A percentile compares a stretch with the other conserved stretches of the same genome.
phyloP scores from a whole-genome alignment of 495 filamentous ascomycete species.

The Penicillium coprophilum region DNA sequence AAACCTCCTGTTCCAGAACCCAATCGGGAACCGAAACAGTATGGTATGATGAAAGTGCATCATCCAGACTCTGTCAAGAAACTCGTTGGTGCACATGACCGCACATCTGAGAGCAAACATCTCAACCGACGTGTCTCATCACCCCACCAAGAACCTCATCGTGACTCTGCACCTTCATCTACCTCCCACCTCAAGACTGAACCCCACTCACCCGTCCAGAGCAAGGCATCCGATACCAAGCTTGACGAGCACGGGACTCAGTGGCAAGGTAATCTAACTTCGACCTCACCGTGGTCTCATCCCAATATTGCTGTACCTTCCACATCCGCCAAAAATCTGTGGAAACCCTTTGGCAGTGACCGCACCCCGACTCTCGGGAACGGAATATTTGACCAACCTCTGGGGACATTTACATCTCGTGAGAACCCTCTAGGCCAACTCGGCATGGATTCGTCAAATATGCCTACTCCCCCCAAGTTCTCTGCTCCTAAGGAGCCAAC shows the following conservation, averaged over 20 bases:
- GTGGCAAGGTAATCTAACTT: constrained; percentile 40
- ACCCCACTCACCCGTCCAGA: constrained; percentile 16
- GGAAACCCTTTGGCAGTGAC: constrained; percentile 71
- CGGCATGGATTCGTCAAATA: constrained; percentile 39
- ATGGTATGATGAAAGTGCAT: constrained; percentile 61
- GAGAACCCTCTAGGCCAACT: constrained; percentile 44
- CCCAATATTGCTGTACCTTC: constrained; percentile 35
- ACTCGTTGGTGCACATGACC: constrained; percentile 39
- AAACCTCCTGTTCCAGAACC: constrained; percentile 55
- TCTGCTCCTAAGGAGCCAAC: constrained; percentile 37
- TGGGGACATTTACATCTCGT: constrained; percentile 48
- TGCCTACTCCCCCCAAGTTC: constrained; percentile 37
- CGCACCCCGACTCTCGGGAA: constrained; percentile 70
- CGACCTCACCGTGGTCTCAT: constrained; percentile 41
- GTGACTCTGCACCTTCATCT: constrained; percentile 32
- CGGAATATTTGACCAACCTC: constrained; percentile 69
- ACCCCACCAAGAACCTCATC: constrained; percentile 35
- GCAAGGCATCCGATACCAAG: constrained; percentile 25
- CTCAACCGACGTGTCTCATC: constrained; percentile 35
- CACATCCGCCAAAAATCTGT: constrained; percentile 60
- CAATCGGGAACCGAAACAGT: constrained; percentile 54
- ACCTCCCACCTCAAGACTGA: constrained; percentile 26
- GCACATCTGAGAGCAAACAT: constrained; percentile 36
- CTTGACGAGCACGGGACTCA: constrained; percentile 38
- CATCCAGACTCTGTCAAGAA: constrained; percentile 50